Evolutionary conservation across 345 rosid species (phyloP).

Genomic region (Moricandia arvensis): DNA sequence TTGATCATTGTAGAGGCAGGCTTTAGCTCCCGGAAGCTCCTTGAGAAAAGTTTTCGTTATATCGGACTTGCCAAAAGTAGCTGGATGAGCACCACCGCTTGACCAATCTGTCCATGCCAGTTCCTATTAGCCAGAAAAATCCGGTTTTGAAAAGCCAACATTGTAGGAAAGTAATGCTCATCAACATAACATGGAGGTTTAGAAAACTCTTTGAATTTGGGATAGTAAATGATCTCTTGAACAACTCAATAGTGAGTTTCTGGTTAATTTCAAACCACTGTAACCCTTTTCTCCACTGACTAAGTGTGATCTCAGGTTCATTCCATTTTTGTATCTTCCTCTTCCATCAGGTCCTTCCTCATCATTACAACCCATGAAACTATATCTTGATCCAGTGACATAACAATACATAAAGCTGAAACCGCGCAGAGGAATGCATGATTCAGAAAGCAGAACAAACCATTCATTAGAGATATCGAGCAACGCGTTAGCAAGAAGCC

Average conservation of each 20-base stretch:
- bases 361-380: not conserved
- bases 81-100: not conserved
- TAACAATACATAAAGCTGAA: no score
- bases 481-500: slow-evolving; percentile 39
- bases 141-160: not conserved
- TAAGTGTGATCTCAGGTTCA: not conserved
- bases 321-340: not conserved
- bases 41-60: not conserved
- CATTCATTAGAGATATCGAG: no score
- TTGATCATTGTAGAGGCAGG: not conserved
- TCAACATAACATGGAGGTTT: not conserved
- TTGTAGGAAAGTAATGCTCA: not conserved
- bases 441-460: no score
- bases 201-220: not conserved
- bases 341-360: not conserved
- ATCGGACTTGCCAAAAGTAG: not conserved
- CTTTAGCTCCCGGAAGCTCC: not conserved
- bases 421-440: no score
- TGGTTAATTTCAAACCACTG: not conserved
- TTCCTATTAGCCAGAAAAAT: not conserved
- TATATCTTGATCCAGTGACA: no score
- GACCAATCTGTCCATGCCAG: not conserved
- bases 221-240: not conserved
- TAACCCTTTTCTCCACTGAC: not conserved
- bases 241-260: not conserved